Evolutionary conservation across 495 filamentous ascomycete species (phyloP).

Genomic region (Mytilinidion resinicola): DNA sequence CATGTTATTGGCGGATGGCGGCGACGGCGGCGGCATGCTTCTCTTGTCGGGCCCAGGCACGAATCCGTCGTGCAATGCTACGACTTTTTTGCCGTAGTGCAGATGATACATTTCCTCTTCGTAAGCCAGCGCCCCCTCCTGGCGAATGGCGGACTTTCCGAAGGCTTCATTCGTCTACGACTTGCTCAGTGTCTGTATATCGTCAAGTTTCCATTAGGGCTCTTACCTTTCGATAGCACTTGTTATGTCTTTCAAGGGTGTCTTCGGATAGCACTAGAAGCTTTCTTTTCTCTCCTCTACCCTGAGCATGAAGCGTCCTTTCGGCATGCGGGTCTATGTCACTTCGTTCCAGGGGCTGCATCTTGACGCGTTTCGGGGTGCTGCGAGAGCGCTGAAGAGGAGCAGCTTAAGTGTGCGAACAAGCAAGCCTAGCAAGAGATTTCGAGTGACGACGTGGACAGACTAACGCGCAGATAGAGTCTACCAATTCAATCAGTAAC

Average conservation of each 20-base stretch:
- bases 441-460: no score
- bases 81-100: background rate
- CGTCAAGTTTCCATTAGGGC: background rate
- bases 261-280: background rate
- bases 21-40: background rate
- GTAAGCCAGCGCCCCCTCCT: background rate
- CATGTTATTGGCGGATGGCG: conserved; percentile 1
- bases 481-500: no score
- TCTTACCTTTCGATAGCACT: background rate
- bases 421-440: background rate
- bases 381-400: background rate
- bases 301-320: background rate
- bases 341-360: background rate
- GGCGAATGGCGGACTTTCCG: background rate
- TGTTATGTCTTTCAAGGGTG: background rate
- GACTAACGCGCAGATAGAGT: no score
- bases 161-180: background rate
- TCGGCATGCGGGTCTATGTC: background rate
- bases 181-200: background rate
- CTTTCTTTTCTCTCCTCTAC: no score
- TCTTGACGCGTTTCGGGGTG: background rate
- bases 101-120: background rate
- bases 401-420: background rate
- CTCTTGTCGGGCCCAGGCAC: background rate
- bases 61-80: background rate